A percentile compares a stretch with the other conserved stretches of the same genome.
Conservation (phyloP, 2,329 filamentous ascomycete genomes). For the Plenodomus tracheiphilus region DNA sequence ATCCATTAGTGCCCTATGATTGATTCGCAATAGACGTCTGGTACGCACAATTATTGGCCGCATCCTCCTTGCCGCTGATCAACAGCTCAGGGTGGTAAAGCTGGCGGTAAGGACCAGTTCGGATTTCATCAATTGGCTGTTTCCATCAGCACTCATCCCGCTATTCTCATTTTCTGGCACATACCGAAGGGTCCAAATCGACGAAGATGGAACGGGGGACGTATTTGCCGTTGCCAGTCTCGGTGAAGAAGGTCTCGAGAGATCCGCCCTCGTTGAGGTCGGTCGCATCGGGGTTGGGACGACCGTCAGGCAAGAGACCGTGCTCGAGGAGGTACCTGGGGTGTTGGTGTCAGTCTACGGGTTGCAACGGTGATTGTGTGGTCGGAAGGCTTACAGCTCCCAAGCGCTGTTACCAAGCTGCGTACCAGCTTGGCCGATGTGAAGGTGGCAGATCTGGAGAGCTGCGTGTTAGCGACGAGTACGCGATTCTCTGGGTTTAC, state of each 20-base stretch:
- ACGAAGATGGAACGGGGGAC: constrained; percentile 73
- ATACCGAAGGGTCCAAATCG: constrained; percentile 70
- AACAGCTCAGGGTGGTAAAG: constrained; percentile 74
- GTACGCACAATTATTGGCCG: constrained; percentile 69
- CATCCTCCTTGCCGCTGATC: constrained; percentile 76
- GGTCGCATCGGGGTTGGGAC: constrained; percentile 63
- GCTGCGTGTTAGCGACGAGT: constrained; percentile 16
- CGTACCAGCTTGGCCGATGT: constrained; percentile 72
- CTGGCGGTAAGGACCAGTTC: constrained; percentile 67
- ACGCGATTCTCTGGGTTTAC: background rate
- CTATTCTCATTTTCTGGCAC: constrained; percentile 17
- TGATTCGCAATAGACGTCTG: background rate
- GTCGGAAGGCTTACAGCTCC: constrained; percentile 65
- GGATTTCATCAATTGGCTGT: constrained; percentile 71
- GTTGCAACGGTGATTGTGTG: constrained; percentile 10
- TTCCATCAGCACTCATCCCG: constrained; percentile 19
- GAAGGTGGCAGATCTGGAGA: constrained; percentile 64
- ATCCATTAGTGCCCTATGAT: constrained; percentile 17
- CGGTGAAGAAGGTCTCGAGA: constrained; percentile 74
- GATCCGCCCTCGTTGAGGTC: constrained; percentile 65
- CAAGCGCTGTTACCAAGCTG: constrained; percentile 76
- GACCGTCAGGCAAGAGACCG: constrained; percentile 67
- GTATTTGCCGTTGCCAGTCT: constrained; percentile 72
- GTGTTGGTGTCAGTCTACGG: constrained; percentile 18
- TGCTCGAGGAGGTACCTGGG: constrained; percentile 72